Conservation (phyloP, 768 basidiomycete genomes). For the Pisolithus albus region DNA sequence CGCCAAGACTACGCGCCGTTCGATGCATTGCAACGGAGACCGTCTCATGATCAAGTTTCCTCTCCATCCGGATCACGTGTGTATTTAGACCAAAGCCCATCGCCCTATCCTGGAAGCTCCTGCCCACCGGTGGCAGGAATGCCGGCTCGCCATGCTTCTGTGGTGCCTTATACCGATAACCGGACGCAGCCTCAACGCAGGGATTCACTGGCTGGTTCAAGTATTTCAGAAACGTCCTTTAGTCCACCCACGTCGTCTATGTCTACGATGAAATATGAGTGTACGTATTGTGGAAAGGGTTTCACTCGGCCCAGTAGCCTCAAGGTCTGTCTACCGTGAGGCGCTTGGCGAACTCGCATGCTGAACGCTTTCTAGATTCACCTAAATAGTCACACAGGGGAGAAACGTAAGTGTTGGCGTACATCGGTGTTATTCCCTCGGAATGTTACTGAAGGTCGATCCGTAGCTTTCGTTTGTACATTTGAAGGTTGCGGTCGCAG, state of each 20-base stretch:
- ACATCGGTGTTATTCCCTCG: slow-evolving; percentile 3
- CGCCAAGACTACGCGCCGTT: slow-evolving; percentile 23
- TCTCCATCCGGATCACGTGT: slow-evolving; percentile 17
- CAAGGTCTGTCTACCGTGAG: slow-evolving; percentile 41
- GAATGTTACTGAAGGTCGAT: slow-evolving; percentile 1
- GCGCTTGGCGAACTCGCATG: background rate
- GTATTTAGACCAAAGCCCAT: slow-evolving; percentile 18
- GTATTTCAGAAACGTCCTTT: slow-evolving; percentile 9
- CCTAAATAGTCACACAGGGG: slow-evolving; percentile 77
- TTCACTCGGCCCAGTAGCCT: slow-evolving; percentile 81
- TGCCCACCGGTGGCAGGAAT: slow-evolving; percentile 7
- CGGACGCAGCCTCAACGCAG: slow-evolving; percentile 12
- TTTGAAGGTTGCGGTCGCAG: slow-evolving; percentile 69
- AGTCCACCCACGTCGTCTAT: slow-evolving; percentile 19
- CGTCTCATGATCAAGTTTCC: slow-evolving; percentile 22
- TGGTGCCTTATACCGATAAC: slow-evolving; percentile 15
- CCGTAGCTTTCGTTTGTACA: slow-evolving; percentile 67
- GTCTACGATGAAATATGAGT: slow-evolving; percentile 59
- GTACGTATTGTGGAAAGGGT: slow-evolving; percentile 70
- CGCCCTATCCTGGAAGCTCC: slow-evolving; percentile 15
- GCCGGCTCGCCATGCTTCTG: slow-evolving; percentile 12
- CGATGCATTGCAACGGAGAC: slow-evolving; percentile 20
- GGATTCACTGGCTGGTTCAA: slow-evolving; percentile 8
- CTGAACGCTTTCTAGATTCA: slow-evolving; percentile 51
- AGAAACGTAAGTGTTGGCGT: slow-evolving; percentile 56